Evolutionary conservation across 163 green algal genomes (phyloP), one percentile per base, ranked within the genome.

Genomic region (Prototheca cutis): DNA sequence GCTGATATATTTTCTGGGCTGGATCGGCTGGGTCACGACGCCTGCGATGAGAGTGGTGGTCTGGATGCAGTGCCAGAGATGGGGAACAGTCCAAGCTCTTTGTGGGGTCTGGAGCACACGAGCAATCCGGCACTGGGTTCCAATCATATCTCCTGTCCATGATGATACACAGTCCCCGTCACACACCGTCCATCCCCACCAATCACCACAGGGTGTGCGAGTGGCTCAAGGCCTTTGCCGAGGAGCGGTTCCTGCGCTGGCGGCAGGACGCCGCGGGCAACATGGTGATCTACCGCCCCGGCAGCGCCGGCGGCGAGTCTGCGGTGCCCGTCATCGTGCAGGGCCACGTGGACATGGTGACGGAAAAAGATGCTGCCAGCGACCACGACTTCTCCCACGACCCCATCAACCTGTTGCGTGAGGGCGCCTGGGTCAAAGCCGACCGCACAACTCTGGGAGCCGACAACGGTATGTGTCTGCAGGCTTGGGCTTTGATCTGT

Each of bases 391-490:
- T 93, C 66, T 42, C 64, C 48, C 59, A 34, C 4, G 75, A 89
- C 47, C 59, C 68, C 8, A 77, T 92, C 4, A 48, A 33, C 3
- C 71, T 92, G 24, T 18, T 66, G 27, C 48, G 66, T 8, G 42
- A 71, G 8, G 66, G 45, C 48, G 66, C 69, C 45, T 82, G 74
- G 74, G 39, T 81, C 15, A 63, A 58, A 10, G 80, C 79, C 1
- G 56, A 79, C 18, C 80, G 76, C 31, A 91, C 84, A 19, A 91
- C 84, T 1, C 68, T 91, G 48, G 84, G 84, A 1, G 75, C 81
- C 18, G 85, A 93, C 73, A 93, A 93, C 56, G 85, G 79, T 59
- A 71, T n/a, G n/a, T n/a, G n/a, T n/a, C n/a, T n/a, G n/a, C n/a
- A n/a, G n/a, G n/a, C n/a, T n/a, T n/a, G n/a, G n/a, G n/a, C n/a